Base-by-base conservation (phyloP, 345 rosid species). In the Microcos paniculata region DNA sequence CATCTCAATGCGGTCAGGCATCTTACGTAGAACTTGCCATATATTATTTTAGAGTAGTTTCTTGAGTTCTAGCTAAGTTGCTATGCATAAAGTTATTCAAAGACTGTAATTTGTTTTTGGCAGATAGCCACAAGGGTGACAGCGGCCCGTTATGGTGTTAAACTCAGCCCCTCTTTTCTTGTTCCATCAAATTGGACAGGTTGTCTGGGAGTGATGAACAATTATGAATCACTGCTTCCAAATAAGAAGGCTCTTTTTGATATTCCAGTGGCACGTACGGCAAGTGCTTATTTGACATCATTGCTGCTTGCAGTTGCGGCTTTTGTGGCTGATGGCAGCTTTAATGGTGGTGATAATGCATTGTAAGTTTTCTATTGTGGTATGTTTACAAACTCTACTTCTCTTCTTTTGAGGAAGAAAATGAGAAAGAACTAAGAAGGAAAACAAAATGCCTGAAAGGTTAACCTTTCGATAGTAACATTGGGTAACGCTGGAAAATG, bases 141-240 rank as follows among this genome's bases (percentile, higher is more conserved):
- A 1, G 95, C 98, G 57, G 92, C 91, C 19, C 85, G 84, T 58
- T 82, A 88, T 43, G 89, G 88, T 64, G 93, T 92, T 64, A 88
- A 90, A 77, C 83, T 94, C 38, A 92, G 97, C 83, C 98, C 95
- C 0, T 94, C 98, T 13, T 94, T 94, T 80, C 95, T 94, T 9
- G 92, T 91, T 69, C 98, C 97, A 52, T 92, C 98, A 46, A 94
- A 84, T 79, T 94, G 97, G 97, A 94, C 98, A 6, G 98, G 97
- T 21, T 94, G 97, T 82, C 79, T 94, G 72, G 98, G 98, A 59
- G 97, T 94, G 19, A 90, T 94, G 94, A 94, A 92, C 71, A 91
- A 92, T 72, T 94, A 91, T 2, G 98, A 94, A 80, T 94, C 97
- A 5, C 72, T 94, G 77, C 94, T 94, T 80, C 97, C 97, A 6